phyloP scores from a whole-genome alignment of 768 basidiomycete species.

The Kwoniella dejecticola region DNA sequence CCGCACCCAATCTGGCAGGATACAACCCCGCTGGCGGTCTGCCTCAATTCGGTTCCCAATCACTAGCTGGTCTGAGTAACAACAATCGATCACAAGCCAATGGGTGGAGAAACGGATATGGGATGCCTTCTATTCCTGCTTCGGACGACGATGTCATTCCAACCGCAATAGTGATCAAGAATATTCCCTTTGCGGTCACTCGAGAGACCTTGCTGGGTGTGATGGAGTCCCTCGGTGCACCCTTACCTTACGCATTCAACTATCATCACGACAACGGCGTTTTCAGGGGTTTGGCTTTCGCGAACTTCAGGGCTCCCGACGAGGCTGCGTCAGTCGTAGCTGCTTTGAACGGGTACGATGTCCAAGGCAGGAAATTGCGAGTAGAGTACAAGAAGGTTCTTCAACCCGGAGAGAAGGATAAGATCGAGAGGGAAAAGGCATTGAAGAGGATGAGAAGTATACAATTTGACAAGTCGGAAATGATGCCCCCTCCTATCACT shows the following conservation, averaged over 20 bases:
- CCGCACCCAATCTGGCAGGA: conserved; percentile 28
- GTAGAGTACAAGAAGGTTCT: conserved; percentile 99
- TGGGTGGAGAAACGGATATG: conserved; percentile 36
- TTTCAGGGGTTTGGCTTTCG: conserved; percentile 96
- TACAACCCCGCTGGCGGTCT: conserved; percentile 20
- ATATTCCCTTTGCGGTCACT: conserved; percentile 98
- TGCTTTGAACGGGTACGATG: conserved; percentile 77
- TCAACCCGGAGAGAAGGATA: conserved; percentile 98
- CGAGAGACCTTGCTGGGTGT: conserved; percentile 94
- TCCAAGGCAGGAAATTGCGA: conserved; percentile 82
- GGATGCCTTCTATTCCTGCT: conserved; percentile 18
- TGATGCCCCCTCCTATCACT: conserved; percentile 23
- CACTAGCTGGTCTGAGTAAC: conserved; percentile 26
- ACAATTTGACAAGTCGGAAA: conserved; percentile 64
- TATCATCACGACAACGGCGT: conserved; percentile 97
- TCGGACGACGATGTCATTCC: conserved; percentile 85
- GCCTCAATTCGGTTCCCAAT: conserved; percentile 32
- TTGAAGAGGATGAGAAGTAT: conserved; percentile 96
- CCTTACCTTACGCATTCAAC: conserved; percentile 98
- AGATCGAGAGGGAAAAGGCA: conserved; percentile 97
- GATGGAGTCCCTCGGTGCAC: conserved; percentile 92
- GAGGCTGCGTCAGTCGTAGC: conserved; percentile 96
- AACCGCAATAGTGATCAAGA: conserved; percentile 99
- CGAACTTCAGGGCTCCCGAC: conserved; percentile 87
- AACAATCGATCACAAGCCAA: conserved; percentile 11